Conservation (phyloP, 2,329 filamentous ascomycete genomes). For the Ophiocordyceps camponoti-leonardi region DNA sequence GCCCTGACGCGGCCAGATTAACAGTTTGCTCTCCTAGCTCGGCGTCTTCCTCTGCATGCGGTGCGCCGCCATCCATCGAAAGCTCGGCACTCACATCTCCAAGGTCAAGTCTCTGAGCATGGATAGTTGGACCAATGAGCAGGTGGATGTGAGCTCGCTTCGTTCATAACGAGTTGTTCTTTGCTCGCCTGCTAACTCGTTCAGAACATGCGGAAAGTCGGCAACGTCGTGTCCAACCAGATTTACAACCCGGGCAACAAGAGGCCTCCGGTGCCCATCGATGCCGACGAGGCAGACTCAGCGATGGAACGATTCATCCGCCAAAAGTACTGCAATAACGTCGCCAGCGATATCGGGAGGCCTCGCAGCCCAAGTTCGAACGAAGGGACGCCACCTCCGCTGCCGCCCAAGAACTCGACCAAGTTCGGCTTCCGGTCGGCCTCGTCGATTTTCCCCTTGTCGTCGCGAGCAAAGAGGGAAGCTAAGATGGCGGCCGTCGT, state of each 20-base stretch:
- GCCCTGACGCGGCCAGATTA: too few relatives aligned
- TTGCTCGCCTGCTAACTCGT: not conserved
- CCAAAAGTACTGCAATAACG: conserved; percentile 68
- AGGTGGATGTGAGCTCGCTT: conserved; percentile 61
- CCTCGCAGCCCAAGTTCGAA: conserved; percentile 33
- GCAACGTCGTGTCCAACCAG: conserved; percentile 74
- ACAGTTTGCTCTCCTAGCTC: conserved; percentile 34
- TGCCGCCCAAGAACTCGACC: conserved; percentile 48
- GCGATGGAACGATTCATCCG: conserved; percentile 93
- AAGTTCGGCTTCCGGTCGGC: conserved; percentile 39
- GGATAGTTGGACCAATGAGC: conserved; percentile 92
- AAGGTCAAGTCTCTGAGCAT: conserved; percentile 98
- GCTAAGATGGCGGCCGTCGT: conserved; percentile 13
- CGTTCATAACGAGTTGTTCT: not conserved
- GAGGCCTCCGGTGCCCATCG: conserved; percentile 70
- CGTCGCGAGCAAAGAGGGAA: conserved; percentile 42
- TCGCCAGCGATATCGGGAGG: conserved; percentile 17
- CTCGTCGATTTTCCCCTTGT: conserved; percentile 52
- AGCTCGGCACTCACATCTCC: conserved; percentile 91
- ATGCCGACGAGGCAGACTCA: conserved; percentile 81
- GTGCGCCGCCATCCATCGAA: conserved; percentile 87
- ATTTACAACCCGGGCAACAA: conserved; percentile 76
- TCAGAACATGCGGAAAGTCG: conserved; percentile 86
- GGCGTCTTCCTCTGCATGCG: conserved; percentile 96
- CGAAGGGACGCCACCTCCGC: conserved; percentile 39